A percentile compares a stretch with the other conserved stretches of the same genome.
Conservation (phyloP, 208 protist genomes). For the Naegleria fowleri region DNA sequence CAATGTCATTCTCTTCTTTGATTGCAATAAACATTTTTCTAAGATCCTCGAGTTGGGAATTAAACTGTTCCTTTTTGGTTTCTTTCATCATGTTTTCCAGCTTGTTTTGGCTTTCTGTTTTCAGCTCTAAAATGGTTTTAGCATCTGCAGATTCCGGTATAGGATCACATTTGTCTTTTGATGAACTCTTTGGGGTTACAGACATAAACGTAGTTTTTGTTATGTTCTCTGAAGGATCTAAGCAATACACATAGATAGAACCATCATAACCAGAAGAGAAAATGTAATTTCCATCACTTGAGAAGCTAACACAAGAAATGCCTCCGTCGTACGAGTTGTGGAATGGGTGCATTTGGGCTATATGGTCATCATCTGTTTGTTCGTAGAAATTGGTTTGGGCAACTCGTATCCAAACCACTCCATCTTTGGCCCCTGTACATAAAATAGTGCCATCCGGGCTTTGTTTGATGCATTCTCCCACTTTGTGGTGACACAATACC, state of each 20-base stretch:
- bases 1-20: constrained; percentile 51
- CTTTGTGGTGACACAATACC: not conserved
- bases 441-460: not conserved
- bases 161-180: not conserved
- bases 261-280: constrained; percentile 13
- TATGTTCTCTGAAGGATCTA: not conserved
- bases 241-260: not conserved
- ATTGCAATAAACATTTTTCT: constrained; percentile 45
- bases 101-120: not conserved
- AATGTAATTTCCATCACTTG: not conserved
- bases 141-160: not conserved
- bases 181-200: not conserved
- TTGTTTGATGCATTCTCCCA: not conserved
- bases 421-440: not conserved
- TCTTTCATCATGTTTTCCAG: not conserved
- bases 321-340: not conserved
- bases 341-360: not conserved
- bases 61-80: constrained; percentile 27
- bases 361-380: not conserved
- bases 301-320: not conserved
- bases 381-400: not conserved
- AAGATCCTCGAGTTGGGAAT: constrained; percentile 35
- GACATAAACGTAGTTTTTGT: not conserved
- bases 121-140: not conserved
- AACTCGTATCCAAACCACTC: not conserved